These are phyloP conservation scores for Rhizoclosmatium globosum DNA, from an alignment of 192 early-diverging fungal species.

Conservation along the genomic window DNA sequence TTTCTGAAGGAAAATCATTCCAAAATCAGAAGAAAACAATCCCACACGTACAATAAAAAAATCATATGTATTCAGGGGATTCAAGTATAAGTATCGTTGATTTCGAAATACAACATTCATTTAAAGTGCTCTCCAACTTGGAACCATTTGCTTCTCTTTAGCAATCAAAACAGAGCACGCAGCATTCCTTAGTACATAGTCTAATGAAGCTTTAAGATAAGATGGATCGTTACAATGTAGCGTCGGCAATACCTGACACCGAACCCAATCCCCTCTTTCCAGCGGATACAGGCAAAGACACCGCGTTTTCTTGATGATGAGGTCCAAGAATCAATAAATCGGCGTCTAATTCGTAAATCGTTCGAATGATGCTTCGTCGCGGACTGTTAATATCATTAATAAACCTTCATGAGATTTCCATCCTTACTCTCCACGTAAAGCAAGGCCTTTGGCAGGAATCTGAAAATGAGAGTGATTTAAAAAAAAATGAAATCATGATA, in stretches of 20 bases:
- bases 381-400: not conserved
- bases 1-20: not conserved
- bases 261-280: no score
- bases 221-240: not conserved
- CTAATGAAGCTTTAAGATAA: not conserved
- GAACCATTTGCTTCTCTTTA: not conserved
- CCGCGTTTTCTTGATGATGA: not conserved
- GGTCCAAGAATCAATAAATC: conserved; percentile 19
- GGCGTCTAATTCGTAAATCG: not conserved
- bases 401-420: not conserved
- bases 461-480: not conserved
- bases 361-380: conserved; percentile 1
- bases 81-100: no score
- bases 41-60: no score
- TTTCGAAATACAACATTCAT: no score
- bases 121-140: no score
- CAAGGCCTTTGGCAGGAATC: conserved; percentile 21
- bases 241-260: no score
- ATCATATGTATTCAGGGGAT: no score
- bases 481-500: not conserved
- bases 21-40: not conserved
- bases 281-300: no score
- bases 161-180: not conserved
- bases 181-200: not conserved
- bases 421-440: conserved; percentile 12